phyloP scores from a whole-genome alignment of 495 filamentous ascomycete species.

The Xanthoparmelia taractica region DNA sequence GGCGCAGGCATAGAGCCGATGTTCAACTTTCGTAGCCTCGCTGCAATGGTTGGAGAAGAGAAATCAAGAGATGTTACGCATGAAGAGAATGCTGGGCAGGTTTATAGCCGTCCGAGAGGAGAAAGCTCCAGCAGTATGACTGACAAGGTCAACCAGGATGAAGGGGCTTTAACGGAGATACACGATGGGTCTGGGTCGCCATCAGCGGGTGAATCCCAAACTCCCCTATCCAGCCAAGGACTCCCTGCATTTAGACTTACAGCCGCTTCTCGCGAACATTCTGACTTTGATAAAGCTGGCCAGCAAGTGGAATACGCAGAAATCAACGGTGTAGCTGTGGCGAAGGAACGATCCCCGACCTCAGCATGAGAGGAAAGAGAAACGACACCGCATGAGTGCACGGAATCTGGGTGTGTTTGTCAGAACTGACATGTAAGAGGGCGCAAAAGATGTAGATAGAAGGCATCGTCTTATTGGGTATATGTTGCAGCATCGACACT shows the following conservation, averaged over 20 bases:
- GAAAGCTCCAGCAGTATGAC: slow-evolving; percentile 13
- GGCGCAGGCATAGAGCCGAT: slow-evolving; percentile 61
- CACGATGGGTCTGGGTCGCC: background rate
- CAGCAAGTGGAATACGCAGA: slow-evolving; percentile 7
- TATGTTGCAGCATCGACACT: background rate
- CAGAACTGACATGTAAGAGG: background rate
- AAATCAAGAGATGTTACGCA: slow-evolving; percentile 35
- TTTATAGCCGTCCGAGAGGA: slow-evolving; percentile 4
- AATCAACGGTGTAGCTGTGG: background rate
- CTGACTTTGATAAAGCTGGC: slow-evolving; percentile 11
- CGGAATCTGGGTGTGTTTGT: background rate
- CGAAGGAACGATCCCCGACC: background rate
- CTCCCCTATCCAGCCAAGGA: background rate
- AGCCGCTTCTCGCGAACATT: slow-evolving; percentile 15
- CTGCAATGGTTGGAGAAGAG: slow-evolving; percentile 73
- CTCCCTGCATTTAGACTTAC: slow-evolving; percentile 12
- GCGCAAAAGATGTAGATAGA: slow-evolving; percentile 5
- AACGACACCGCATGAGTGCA: slow-evolving; percentile 1
- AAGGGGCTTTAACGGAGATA: background rate
- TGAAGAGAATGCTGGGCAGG: slow-evolving; percentile 32
- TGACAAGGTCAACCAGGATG: background rate
- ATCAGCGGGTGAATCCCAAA: background rate
- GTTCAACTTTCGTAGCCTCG: slow-evolving; percentile 87
- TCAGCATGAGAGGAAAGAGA: slow-evolving; percentile 3
- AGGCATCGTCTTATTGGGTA: background rate